These are phyloP conservation scores for Coemansia sp. DNA, from an alignment of 192 early-diverging fungal species.

Conservation along the genomic window DNA sequence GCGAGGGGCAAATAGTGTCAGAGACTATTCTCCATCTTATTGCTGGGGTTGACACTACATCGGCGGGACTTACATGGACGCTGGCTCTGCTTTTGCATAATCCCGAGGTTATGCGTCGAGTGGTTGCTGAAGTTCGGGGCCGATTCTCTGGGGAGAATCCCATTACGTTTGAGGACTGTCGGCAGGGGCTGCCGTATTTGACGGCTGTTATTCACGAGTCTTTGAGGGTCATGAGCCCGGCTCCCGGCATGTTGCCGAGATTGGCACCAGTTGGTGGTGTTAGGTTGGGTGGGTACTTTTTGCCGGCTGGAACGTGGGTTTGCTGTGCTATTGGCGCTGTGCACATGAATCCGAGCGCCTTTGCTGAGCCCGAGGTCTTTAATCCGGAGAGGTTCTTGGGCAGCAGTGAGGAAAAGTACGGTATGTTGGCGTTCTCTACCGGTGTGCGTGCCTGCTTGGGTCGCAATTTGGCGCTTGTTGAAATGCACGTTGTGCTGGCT, in stretches of 20 bases:
- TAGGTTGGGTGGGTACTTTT: constrained; percentile 30
- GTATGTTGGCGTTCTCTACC: constrained; percentile 50
- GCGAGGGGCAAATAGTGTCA: constrained; percentile 35
- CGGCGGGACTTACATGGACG: constrained; percentile 46
- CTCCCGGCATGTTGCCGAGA: constrained; percentile 39
- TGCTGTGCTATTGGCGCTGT: constrained; percentile 29
- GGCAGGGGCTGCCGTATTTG: constrained; percentile 37
- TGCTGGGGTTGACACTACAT: constrained; percentile 52
- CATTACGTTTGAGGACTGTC: constrained; percentile 23
- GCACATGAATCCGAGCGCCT: constrained; percentile 35
- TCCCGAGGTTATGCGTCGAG: constrained; percentile 22
- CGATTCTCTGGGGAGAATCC: constrained; percentile 16
- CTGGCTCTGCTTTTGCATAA: constrained; percentile 38
- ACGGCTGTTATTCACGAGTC: constrained; percentile 49
- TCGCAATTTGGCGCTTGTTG: constrained; percentile 51
- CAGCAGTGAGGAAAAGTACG: neutral
- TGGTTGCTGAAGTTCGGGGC: constrained; percentile 29
- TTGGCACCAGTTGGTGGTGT: constrained; percentile 32
- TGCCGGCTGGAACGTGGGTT: constrained; percentile 50
- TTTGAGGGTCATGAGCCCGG: constrained; percentile 38
- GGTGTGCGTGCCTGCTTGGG: constrained; percentile 57
- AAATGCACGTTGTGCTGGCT: constrained; percentile 51
- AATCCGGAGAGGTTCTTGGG: constrained; percentile 51
- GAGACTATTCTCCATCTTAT: constrained; percentile 47
- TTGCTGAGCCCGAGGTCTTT: constrained; percentile 15